These are phyloP conservation scores for Alternaria solani DNA, from an alignment of 2,329 filamentous ascomycete species.

Conservation along the genomic window DNA sequence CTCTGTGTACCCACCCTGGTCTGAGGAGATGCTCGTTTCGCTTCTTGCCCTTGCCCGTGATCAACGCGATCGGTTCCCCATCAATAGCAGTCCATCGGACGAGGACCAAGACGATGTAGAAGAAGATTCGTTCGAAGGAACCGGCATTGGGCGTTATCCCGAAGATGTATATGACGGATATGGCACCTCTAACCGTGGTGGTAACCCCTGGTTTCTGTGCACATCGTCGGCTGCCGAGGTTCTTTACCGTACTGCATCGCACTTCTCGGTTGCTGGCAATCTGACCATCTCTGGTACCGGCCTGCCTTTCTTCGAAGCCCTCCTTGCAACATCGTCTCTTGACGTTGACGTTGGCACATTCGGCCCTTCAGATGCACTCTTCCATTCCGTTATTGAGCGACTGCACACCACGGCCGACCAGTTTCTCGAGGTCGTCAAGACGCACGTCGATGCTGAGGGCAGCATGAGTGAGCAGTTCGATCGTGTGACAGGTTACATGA, in stretches of 20 bases:
- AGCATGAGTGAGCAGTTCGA: slow-evolving; percentile 57
- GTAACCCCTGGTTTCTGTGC: slow-evolving; percentile 56
- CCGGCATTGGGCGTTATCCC: slow-evolving; percentile 54
- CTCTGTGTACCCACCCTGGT: slow-evolving; percentile 45
- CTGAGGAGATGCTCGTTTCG: slow-evolving; percentile 50
- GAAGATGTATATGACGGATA: slow-evolving; percentile 55
- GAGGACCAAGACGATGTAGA: slow-evolving; percentile 20
- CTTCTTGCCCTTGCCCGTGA: slow-evolving; percentile 47
- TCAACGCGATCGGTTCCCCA: slow-evolving; percentile 49
- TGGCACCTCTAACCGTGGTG: slow-evolving; percentile 36
- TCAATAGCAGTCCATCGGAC: slow-evolving; percentile 41
- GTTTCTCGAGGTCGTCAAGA: slow-evolving; percentile 53
- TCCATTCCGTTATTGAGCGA: slow-evolving; percentile 41
- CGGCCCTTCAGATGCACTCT: slow-evolving; percentile 35
- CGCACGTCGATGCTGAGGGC: slow-evolving; percentile 50
- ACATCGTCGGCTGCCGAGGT: slow-evolving; percentile 53
- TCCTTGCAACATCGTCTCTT: slow-evolving; percentile 41
- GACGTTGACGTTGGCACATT: slow-evolving; percentile 36
- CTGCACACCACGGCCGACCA: slow-evolving; percentile 50
- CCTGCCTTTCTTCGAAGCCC: slow-evolving; percentile 49
- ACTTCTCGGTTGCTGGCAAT: slow-evolving; percentile 35
- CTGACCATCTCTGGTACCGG: slow-evolving; percentile 44
- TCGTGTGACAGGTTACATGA: slow-evolving; percentile 49
- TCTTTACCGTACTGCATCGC: slow-evolving; percentile 49
- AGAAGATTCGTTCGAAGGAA: slow-evolving; percentile 35